Evolutionary conservation across 257 asterid genomes (phyloP), one percentile per base, ranked within the genome.

Genomic region (Lycium barbarum): DNA sequence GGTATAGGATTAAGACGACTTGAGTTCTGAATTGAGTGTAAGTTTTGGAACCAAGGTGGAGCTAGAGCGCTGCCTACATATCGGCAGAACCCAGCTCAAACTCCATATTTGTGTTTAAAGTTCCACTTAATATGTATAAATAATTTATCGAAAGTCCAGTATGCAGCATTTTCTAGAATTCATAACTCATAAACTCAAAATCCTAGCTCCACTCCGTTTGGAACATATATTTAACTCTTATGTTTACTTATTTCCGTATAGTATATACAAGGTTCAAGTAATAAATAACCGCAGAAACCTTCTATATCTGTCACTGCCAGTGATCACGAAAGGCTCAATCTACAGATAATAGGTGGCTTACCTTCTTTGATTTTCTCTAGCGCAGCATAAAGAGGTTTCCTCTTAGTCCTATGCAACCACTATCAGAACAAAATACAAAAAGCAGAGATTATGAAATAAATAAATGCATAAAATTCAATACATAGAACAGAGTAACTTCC

Each of bases 351-450:
- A 40, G 74, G 63, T 45, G 11, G 51, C 84, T 85, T 88, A 95
- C 99, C 99, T 87, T 96, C 98, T 89, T 92, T 93, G 88, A 96
- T 93, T 91, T 93, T 96, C 85, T 93, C 93, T 87, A 96, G 84
- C 18, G 98, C 97, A 38, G 97, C 92, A 86, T 92, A 88, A 82
- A 96, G 97, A 79, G 94, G 96, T 86, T 93, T 91, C 93, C 98
- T 90, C 84, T 91, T 95, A 71, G 97, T 95, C 90, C 85, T 88
- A 79, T 91, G 94, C 91, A 96, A 83, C 98, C 98, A 96, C 99
- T 96, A 81, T 59, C 89, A 73, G 17, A 35, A 85, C 47, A 88
- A 83, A 84, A 36, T 18, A 71, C 86, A 72, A 0, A 49, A 82
- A 55, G 35, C 35, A 74, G 36, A 83, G 80, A 40, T 53, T 49